phyloP scores from a whole-genome alignment of 2,329 filamentous ascomycete genomes.

The Periconia sp. region DNA sequence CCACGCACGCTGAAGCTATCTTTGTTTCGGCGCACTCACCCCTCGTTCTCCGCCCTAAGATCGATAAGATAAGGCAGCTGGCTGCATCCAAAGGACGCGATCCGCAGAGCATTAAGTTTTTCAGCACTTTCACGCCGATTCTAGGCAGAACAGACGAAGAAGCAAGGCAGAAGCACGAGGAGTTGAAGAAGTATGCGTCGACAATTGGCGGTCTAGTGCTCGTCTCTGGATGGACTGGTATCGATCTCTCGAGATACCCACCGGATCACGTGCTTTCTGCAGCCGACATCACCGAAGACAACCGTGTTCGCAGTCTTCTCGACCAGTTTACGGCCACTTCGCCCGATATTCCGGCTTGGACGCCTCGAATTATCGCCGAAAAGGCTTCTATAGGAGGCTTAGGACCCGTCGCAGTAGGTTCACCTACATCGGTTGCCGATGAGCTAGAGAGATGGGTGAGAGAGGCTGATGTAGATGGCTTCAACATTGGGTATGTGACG shows the following conservation, averaged over 20 bases:
- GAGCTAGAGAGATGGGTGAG: conserved; percentile 54
- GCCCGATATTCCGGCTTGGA: conserved; percentile 34
- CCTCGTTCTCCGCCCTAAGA: conserved; percentile 55
- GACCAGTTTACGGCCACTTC: conserved; percentile 42
- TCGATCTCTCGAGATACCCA: conserved; percentile 64
- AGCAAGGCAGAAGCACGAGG: conserved; percentile 59
- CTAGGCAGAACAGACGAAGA: conserved; percentile 50
- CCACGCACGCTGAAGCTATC: conserved; percentile 65
- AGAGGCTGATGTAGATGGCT: conserved; percentile 49
- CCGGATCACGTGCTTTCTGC: conserved; percentile 64
- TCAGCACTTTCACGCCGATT: conserved; percentile 45
- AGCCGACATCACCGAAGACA: conserved; percentile 60
- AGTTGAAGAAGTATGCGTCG: conserved; percentile 59
- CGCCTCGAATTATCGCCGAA: conserved; percentile 37
- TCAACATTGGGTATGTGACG: conserved; percentile 49
- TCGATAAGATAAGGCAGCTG: conserved; percentile 60
- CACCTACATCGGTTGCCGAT: conserved; percentile 52
- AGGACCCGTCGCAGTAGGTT: conserved; percentile 24
- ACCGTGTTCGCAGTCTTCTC: conserved; percentile 41
- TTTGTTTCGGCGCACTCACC: conserved; percentile 64
- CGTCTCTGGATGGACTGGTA: conserved; percentile 65
- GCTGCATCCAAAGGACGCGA: conserved; percentile 61
- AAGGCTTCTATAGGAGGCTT: conserved; percentile 68
- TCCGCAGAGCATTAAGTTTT: conserved; percentile 62
- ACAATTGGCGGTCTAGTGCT: conserved; percentile 62